phyloP scores from a whole-genome alignment of 2,329 filamentous ascomycete genomes.

The Ceratocystiopsis sp. region DNA sequence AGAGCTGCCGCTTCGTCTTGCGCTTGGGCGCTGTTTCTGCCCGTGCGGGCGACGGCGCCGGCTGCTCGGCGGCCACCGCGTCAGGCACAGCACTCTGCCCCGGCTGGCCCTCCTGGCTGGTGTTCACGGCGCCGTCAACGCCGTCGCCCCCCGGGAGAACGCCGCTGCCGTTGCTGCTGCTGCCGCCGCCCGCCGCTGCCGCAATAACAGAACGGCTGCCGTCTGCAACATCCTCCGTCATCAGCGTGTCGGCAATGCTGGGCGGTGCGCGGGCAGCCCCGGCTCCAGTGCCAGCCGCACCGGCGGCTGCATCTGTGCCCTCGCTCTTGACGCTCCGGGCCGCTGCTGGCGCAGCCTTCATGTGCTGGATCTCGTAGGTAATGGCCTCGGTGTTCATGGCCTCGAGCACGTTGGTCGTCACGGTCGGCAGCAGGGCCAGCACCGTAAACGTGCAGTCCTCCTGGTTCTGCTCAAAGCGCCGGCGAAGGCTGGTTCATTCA shows the following conservation, averaged over 20 bases:
- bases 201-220: conserved; percentile 26
- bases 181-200: no score
- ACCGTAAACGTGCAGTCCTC: conserved; percentile 98
- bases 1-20: conserved; percentile 82
- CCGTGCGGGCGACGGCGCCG: background rate
- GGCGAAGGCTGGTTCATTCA: conserved; percentile 50
- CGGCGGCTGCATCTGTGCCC: conserved; percentile 30
- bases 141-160: no score
- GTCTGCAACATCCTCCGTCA: conserved; percentile 67
- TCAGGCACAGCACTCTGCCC: conserved; percentile 12
- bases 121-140: conserved; percentile 59
- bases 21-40: conserved; percentile 13
- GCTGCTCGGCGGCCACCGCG: background rate
- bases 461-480: conserved; percentile 96
- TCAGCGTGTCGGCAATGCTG: conserved; percentile 49
- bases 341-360: conserved; percentile 42
- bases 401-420: conserved; percentile 74
- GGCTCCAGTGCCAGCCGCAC: no score
- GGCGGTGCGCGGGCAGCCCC: conserved; percentile 18
- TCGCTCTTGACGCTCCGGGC: conserved; percentile 22
- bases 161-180: no score
- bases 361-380: conserved; percentile 83
- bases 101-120: conserved; percentile 54
- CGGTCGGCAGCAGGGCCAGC: conserved; percentile 82
- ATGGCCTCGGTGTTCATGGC: conserved; percentile 83